phyloP scores from a whole-genome alignment of 331 rosid species.

The Quercus tomentella region DNA sequence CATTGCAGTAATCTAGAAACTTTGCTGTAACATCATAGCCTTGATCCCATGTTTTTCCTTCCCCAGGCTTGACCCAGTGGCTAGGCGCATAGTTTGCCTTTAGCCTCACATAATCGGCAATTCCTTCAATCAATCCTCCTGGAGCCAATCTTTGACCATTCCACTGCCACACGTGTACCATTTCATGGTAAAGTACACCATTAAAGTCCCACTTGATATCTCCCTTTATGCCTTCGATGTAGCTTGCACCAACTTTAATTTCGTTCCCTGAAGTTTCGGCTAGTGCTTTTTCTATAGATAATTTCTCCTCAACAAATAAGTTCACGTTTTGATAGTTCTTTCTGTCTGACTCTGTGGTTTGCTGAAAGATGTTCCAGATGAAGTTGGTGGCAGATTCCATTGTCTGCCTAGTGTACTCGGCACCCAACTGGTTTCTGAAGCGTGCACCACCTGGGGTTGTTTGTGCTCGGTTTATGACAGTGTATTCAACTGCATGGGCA shows the following conservation, averaged over 20 bases:
- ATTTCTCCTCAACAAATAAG: conserved; percentile 45
- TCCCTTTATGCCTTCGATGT: conserved; percentile 13
- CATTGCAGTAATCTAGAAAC: conserved; percentile 47
- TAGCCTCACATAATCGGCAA: conserved; percentile 47
- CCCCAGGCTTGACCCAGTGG: conserved; percentile 26
- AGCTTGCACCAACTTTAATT: conserved; percentile 43
- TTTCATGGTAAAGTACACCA: conserved; percentile 45
- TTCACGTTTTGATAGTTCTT: conserved; percentile 25
- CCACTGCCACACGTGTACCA: conserved; percentile 56
- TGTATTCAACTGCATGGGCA: conserved; percentile 37
- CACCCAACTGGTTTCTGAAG: conserved; percentile 45
- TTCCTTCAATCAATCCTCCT: conserved; percentile 33
- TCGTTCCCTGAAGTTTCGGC: not conserved
- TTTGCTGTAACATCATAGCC: conserved; percentile 42
- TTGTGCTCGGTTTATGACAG: conserved; percentile 36
- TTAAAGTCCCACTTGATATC: conserved; percentile 23
- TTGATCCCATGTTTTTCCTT: conserved; percentile 36
- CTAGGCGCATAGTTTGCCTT: conserved; percentile 33
- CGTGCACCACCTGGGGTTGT: conserved; percentile 37
- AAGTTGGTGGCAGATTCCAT: conserved; percentile 42
- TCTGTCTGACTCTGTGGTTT: conserved; percentile 19
- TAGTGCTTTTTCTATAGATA: too few species aligned
- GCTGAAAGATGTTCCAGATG: conserved; percentile 45
- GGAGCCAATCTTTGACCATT: conserved; percentile 17
- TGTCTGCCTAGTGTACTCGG: conserved; percentile 27